Evolutionary conservation across 176 grass and related monocot species (phyloP), one percentile per base, ranked within the genome.

Genomic region (Secale cereale): DNA sequence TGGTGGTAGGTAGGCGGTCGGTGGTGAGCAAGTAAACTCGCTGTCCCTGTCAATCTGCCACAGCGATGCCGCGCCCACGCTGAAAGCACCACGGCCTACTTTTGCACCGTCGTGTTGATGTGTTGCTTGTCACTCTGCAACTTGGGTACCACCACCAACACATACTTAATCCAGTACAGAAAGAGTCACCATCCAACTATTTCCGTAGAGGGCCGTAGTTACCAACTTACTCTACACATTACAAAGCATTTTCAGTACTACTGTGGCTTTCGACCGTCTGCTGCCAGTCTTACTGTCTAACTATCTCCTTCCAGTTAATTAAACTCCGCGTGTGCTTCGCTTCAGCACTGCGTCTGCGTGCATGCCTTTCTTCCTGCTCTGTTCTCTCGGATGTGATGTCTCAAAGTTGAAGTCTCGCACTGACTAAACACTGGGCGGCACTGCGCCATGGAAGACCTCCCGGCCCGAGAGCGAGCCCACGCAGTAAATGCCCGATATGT

Each of bases 371-470:
- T 43, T 86, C 43, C 59, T 86, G 79, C 88, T 59, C 48, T 40
- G n/a, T 79, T 75, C 88, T 59, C 36, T 40, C 6, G 43, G 86
- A 91, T 78, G 72, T 85, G 90, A 91, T 79, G 90, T 26, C 73
- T 91, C 82, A 50, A 71, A 80, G 81, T 87, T 87, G 84, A 90
- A 78, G 76, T 76, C 1, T 14, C 9, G 20, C 72, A 8, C 54
- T 26, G 64, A 86, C 79, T 86, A 79, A 79, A 83, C 84, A 8
- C 79, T 90, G 83, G 19, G 17, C 30, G 28, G 65, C 81, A 63
- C 77, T 81, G 87, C 82, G 23, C 45, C 46, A 79, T 59, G 62
- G 45, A 65, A 75, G 80, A 54, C 16, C 56, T 20, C 65, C 67
- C 7, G 52, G 27, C 26, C 67, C 52, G 52, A 22, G 52, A 57